phyloP scores from a whole-genome alignment of 2,329 filamentous ascomycete species.

The Fusarium camptoceras region DNA sequence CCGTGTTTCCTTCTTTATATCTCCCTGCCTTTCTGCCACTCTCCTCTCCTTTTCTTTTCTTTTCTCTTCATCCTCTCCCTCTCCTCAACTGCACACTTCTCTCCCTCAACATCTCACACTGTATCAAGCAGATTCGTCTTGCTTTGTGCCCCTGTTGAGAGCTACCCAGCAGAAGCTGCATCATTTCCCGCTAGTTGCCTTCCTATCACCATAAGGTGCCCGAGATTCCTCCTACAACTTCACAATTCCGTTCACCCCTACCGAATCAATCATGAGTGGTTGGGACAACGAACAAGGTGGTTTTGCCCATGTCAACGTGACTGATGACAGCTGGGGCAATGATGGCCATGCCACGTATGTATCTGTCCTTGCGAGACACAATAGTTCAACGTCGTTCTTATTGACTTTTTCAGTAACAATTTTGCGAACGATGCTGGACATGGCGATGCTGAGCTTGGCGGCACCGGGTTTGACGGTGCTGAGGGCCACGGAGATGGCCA shows the following conservation, averaged over 20 bases:
- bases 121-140: not conserved
- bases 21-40: not conserved
- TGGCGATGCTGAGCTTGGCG: not conserved
- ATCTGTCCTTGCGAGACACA: not conserved
- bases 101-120: constrained; percentile 9
- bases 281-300: constrained; percentile 24
- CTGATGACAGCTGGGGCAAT: constrained; percentile 1
- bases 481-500: constrained; percentile 11
- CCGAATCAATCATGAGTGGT: constrained; percentile 17
- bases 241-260: not conserved
- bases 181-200: too few relatives aligned
- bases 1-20: not conserved
- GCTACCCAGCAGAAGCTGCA: not conserved
- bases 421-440: constrained; percentile 9
- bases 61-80: not conserved
- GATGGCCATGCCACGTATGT: constrained; percentile 16
- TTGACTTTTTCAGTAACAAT: constrained; percentile 9
- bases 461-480: constrained; percentile 8
- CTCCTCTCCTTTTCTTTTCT: not conserved
- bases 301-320: constrained; percentile 6
- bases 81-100: constrained; percentile 10
- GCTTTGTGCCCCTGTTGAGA: not conserved
- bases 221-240: not conserved
- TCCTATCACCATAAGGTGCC: too few relatives aligned
- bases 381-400: not conserved